Evolutionary conservation across 2,329 filamentous ascomycete genomes (phyloP).

Genomic region (Emmonsiellopsis sp.): DNA sequence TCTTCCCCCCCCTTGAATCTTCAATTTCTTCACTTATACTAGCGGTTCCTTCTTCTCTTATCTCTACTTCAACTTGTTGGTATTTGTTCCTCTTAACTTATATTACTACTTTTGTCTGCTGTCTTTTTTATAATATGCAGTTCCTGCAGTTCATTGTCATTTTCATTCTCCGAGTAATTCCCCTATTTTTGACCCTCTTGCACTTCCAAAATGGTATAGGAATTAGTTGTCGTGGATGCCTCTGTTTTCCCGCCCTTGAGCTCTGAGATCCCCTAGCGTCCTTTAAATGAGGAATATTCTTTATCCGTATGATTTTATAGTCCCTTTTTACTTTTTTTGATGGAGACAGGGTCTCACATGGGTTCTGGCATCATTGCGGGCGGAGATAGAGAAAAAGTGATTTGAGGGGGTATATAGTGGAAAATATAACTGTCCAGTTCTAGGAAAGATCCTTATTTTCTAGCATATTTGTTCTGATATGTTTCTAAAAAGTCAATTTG

Average conservation of each 20-base stretch:
- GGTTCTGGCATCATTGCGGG: not conserved
- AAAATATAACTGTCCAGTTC: not conserved
- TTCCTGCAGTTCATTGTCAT: not conserved
- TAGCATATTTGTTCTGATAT: not conserved
- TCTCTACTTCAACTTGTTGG: slow-evolving; percentile 5
- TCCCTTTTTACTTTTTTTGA: not conserved
- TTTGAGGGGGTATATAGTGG: not conserved
- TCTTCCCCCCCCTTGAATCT: slow-evolving; percentile 14
- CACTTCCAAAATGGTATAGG: not conserved
- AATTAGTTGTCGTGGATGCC: not conserved
- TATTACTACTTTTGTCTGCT: not conserved
- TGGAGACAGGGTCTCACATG: not conserved
- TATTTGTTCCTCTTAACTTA: not conserved
- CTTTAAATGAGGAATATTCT: not conserved
- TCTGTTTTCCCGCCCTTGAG: not conserved
- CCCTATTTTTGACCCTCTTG: not conserved
- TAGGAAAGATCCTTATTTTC: too few species aligned
- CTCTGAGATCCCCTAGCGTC: not conserved
- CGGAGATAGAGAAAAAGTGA: not conserved
- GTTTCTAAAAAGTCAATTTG: not conserved
- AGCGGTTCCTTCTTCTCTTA: slow-evolving; percentile 10
- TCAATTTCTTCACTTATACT: slow-evolving; percentile 13
- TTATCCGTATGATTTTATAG: not conserved
- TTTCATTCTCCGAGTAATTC: not conserved
- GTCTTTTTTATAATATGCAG: not conserved